These are phyloP conservation scores for Nigrospora oryzae DNA, from an alignment of 2,329 filamentous ascomycete genomes.

Conservation along the genomic window DNA sequence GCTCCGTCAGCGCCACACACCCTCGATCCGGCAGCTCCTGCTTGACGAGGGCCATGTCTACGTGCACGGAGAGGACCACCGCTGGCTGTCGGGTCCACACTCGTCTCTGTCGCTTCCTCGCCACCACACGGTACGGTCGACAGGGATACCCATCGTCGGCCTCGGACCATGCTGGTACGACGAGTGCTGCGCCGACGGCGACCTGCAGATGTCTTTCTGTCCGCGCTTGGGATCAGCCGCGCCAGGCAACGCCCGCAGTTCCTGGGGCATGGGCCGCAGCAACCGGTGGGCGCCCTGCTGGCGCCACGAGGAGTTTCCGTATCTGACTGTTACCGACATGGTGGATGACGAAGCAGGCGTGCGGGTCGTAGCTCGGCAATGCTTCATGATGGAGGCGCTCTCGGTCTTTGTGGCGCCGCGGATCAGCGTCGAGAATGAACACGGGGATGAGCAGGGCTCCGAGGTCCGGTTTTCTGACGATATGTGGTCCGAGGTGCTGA, in stretches of 20 bases:
- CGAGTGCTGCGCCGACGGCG: constrained; percentile 33
- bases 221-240: constrained; percentile 29
- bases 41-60: constrained; percentile 44
- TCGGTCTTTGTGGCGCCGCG: constrained; percentile 32
- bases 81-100: constrained; percentile 38
- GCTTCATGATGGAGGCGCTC: constrained; percentile 37
- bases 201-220: constrained; percentile 33
- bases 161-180: constrained; percentile 41
- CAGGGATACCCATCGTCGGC: constrained; percentile 43
- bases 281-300: constrained; percentile 35
- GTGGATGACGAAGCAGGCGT: constrained; percentile 36
- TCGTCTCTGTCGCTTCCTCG: constrained; percentile 28
- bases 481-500: constrained; percentile 39
- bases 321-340: constrained; percentile 36
- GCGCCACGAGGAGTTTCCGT: constrained; percentile 45
- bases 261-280: constrained; percentile 11
- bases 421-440: constrained; percentile 22
- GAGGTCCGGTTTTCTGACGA: constrained; percentile 33
- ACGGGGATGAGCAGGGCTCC: constrained; percentile 7
- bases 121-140: constrained; percentile 36
- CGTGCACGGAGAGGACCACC: constrained; percentile 46
- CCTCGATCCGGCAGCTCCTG: constrained; percentile 38
- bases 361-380: constrained; percentile 33
- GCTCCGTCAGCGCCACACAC: constrained; percentile 42
- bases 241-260: constrained; percentile 2